Conservation (phyloP, 2,329 filamentous ascomycete genomes). For the Neurospora sp. region DNA sequence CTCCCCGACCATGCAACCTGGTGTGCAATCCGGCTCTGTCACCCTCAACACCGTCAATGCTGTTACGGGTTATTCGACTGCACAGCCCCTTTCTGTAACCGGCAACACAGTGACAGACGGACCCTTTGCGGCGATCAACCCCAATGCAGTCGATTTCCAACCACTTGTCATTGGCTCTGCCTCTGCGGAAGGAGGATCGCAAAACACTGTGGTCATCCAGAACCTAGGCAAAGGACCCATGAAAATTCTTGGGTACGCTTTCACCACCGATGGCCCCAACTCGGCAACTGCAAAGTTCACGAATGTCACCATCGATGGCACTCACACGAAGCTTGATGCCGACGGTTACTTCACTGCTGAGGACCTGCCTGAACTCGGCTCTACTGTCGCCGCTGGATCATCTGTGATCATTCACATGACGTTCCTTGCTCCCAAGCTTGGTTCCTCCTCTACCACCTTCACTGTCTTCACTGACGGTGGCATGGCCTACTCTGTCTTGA, state of each 20-base stretch:
- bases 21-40: conserved; percentile 6
- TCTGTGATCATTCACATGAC: conserved; percentile 6
- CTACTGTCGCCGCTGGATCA: conserved; percentile 3
- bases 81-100: conserved; percentile 25
- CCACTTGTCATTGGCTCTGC: conserved; percentile 27
- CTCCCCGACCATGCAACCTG: conserved; percentile 5
- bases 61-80: conserved; percentile 24
- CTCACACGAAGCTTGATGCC: conserved; percentile 1
- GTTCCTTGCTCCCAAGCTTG: conserved; percentile 3
- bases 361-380: conserved; percentile 1
- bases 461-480: conserved; percentile 6
- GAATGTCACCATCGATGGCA: conserved; percentile 1
- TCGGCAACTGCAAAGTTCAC: conserved; percentile 1
- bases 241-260: conserved; percentile 6
- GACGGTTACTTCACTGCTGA: conserved; percentile 4
- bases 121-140: conserved; percentile 25
- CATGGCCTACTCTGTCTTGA: conserved; percentile 5
- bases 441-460: conserved; percentile 2
- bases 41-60: conserved; percentile 3
- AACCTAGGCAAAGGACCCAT: conserved; percentile 5
- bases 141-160: conserved; percentile 27
- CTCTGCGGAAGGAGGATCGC: conserved; percentile 9
- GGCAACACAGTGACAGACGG: conserved; percentile 26
- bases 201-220: conserved; percentile 5
- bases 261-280: conserved; percentile 12